phyloP scores from a whole-genome alignment of 2,329 filamentous ascomycete genomes.

The Exophiala spinifera region DNA sequence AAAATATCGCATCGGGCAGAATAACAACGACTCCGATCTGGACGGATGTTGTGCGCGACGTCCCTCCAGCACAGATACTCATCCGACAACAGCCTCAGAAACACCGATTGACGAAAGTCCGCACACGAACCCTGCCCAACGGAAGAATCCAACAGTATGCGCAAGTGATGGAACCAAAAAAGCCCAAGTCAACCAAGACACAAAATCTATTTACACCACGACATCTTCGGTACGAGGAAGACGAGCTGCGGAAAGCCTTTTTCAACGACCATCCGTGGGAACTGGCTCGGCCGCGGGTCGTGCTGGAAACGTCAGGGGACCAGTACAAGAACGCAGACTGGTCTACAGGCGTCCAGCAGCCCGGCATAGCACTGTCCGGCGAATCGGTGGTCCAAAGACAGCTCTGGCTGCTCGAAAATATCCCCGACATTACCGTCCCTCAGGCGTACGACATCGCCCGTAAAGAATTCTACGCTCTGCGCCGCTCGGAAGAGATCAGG shows the following conservation, averaged over 20 bases:
- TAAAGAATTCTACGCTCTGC: conserved; percentile 82
- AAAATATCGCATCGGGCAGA: conserved; percentile 38
- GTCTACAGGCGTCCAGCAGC: conserved; percentile 67
- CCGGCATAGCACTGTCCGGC: conserved; percentile 72
- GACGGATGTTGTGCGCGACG: conserved; percentile 55
- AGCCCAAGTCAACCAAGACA: conserved; percentile 55
- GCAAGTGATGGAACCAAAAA: conserved; percentile 19
- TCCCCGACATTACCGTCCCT: conserved; percentile 56
- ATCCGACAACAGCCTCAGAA: conserved; percentile 55
- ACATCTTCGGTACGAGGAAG: conserved; percentile 75
- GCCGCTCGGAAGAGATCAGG: conserved; percentile 79
- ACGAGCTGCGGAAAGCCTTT: conserved; percentile 74
- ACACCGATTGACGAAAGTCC: conserved; percentile 42
- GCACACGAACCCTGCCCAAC: conserved; percentile 34
- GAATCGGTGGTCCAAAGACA: conserved; percentile 94
- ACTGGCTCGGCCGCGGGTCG: conserved; percentile 77
- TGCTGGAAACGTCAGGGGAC: conserved; percentile 81
- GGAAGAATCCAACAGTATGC: conserved; percentile 24
- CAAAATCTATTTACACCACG: conserved; percentile 77
- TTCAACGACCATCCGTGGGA: conserved; percentile 98
- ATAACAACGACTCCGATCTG: conserved; percentile 45
- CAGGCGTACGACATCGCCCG: conserved; percentile 83
- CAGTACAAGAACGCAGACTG: conserved; percentile 62
- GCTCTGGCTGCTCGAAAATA: conserved; percentile 72
- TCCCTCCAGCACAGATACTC: conserved; percentile 60